Evolutionary conservation across 192 early-diverging fungal species (phyloP).

Genomic region (Backusella circina): DNA sequence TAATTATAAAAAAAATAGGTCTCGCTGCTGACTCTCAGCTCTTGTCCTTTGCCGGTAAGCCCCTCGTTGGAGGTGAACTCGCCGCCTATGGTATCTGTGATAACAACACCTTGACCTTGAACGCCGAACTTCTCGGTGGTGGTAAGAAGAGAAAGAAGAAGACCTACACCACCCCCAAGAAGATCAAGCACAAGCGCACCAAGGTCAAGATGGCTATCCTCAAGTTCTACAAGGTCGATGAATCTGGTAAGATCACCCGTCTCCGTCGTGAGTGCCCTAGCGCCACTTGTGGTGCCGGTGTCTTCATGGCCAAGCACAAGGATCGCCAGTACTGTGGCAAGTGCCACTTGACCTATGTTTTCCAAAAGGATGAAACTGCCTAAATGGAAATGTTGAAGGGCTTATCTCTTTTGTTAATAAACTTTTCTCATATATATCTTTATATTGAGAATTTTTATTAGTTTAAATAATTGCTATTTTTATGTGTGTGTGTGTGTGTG

Average conservation of each 20-base stretch:
- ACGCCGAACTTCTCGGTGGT: slow-evolving; percentile 75
- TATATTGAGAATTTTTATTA: not conserved
- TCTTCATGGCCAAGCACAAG: slow-evolving; percentile 98
- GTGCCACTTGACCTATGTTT: slow-evolving; percentile 93
- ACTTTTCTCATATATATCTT: not conserved
- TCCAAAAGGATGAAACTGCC: slow-evolving; percentile 43
- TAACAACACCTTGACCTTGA: slow-evolving; percentile 70
- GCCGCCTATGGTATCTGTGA: slow-evolving; percentile 55
- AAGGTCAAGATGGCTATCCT: slow-evolving; percentile 99
- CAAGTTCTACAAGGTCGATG: slow-evolving; percentile 99
- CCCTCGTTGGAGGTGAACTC: slow-evolving; percentile 45
- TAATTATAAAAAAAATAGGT: no score
- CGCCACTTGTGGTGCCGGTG: slow-evolving; percentile 95
- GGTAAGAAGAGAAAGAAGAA: slow-evolving; percentile 99
- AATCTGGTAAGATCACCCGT: slow-evolving; percentile 95
- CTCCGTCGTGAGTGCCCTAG: slow-evolving; percentile 98
- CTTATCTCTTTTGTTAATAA: not conserved
- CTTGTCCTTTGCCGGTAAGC: slow-evolving; percentile 50
- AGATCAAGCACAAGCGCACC: slow-evolving; percentile 98
- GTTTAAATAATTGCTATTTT: not conserved
- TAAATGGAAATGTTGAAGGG: not conserved
- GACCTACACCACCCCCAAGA: slow-evolving; percentile 99
- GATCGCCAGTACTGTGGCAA: slow-evolving; percentile 99
- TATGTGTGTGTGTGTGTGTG: not conserved
- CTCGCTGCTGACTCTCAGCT: slow-evolving; percentile 56